phyloP scores from a whole-genome alignment of 371 early-diverging fungal species.

The Mucor circinelloides region DNA sequence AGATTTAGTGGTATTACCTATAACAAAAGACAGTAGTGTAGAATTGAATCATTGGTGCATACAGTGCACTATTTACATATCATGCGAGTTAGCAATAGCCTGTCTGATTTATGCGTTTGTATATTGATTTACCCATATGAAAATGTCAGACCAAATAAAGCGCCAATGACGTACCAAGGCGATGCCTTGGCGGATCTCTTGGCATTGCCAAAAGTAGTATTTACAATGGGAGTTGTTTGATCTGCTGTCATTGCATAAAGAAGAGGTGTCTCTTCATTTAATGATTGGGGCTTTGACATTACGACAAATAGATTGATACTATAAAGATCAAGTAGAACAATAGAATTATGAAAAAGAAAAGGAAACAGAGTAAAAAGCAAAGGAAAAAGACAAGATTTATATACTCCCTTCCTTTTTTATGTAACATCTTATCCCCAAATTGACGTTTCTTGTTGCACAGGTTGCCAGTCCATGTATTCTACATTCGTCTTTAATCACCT shows the following conservation, averaged over 20 bases:
- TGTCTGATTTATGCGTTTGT: neutral
- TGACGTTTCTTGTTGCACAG: neutral
- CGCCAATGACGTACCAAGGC: slow-evolving; percentile 31
- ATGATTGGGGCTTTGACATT: neutral
- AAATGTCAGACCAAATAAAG: slow-evolving; percentile 21
- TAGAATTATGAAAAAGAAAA: neutral
- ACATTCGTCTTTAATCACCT: neutral
- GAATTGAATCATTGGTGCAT: slow-evolving; percentile 38
- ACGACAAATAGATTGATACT: too few relatives aligned
- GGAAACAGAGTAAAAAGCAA: neutral
- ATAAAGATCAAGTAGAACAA: neutral
- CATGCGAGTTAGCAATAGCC: neutral
- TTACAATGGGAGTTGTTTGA: neutral
- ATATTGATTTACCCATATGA: slow-evolving; percentile 20
- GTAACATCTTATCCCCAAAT: neutral
- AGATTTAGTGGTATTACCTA: slow-evolving; percentile 14
- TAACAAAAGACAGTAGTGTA: slow-evolving; percentile 42
- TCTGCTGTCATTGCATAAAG: neutral
- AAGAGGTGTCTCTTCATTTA: neutral
- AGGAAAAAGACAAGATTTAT: neutral
- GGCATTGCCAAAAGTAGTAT: neutral
- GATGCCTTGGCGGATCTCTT: slow-evolving; percentile 10
- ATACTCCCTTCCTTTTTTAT: neutral
- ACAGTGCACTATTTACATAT: slow-evolving; percentile 22
- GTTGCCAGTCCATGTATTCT: neutral